A percentile compares a stretch with the other conserved stretches of the same genome.
Evolutionary conservation across 306 rosid species (phyloP).

Genomic region (Astragalus glycyphyllos): DNA sequence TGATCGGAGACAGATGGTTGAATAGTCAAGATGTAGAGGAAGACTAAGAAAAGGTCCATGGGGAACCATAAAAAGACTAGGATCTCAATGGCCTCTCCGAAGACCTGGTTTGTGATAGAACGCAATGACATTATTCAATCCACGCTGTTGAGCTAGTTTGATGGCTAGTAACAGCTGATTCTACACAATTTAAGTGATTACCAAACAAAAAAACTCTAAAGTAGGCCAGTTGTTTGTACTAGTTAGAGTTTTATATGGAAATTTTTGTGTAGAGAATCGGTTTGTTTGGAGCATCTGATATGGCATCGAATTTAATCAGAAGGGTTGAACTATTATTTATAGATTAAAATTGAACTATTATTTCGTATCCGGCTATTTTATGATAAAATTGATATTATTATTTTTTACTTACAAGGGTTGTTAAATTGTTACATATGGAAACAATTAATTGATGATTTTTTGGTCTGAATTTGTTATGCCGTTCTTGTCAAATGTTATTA

Average conservation of each 20-base stretch:
- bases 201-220: constrained; percentile 1
- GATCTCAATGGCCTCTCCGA: background rate
- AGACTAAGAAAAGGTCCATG: background rate
- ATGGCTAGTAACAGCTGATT: background rate
- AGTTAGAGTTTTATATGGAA: background rate
- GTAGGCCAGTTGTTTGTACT: background rate
- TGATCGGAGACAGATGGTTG: background rate
- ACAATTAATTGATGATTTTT: constrained; percentile 3
- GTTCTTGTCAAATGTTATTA: background rate
- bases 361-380: background rate
- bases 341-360: background rate
- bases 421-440: constrained; percentile 9
- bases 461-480: constrained; percentile 30
- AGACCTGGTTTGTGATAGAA: background rate
- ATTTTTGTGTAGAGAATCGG: background rate
- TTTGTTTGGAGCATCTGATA: constrained; percentile 8
- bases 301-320: background rate
- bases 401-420: background rate
- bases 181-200: background rate
- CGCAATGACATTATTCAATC: background rate
- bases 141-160: background rate
- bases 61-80: background rate
- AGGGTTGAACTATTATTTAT: background rate
- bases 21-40: background rate
- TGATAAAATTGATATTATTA: background rate